Evolutionary conservation across 805 yeast genomes (phyloP).

Genomic region (Ogataea haglerorum): DNA sequence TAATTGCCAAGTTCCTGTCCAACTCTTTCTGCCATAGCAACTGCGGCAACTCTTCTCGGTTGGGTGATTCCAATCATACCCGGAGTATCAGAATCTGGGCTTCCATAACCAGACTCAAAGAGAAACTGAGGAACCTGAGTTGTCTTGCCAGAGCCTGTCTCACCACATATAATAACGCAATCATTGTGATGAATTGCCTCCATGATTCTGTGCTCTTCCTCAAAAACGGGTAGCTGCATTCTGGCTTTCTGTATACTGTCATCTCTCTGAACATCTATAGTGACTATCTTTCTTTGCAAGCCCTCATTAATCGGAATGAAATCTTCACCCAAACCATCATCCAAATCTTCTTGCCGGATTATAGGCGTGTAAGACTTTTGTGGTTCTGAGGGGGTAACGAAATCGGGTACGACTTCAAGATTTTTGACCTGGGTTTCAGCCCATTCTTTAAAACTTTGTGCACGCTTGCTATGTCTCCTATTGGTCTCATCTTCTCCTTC

Average conservation of each 20-base stretch:
- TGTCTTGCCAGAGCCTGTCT: slow-evolving; percentile 97
- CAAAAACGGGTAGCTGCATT: slow-evolving; percentile 77
- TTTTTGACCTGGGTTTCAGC: slow-evolving; percentile 70
- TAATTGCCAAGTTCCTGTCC: slow-evolving; percentile 72
- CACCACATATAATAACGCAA: slow-evolving; percentile 90
- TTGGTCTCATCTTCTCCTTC: slow-evolving; percentile 29
- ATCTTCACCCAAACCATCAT: slow-evolving; percentile 62
- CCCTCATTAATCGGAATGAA: slow-evolving; percentile 55
- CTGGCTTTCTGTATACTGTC: slow-evolving; percentile 65
- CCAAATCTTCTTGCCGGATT: slow-evolving; percentile 66
- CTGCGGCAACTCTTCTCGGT: slow-evolving; percentile 92
- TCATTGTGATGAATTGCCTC: slow-evolving; percentile 93
- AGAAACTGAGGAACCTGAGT: slow-evolving; percentile 97
- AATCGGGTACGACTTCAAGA: slow-evolving; percentile 56
- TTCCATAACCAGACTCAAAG: slow-evolving; percentile 89
- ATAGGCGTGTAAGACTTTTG: slow-evolving; percentile 50
- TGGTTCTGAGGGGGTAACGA: slow-evolving; percentile 49
- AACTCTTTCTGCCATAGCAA: slow-evolving; percentile 85
- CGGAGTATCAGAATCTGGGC: slow-evolving; percentile 55
- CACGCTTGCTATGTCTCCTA: slow-evolving; percentile 41
- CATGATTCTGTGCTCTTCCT: slow-evolving; percentile 90
- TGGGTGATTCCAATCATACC: slow-evolving; percentile 98
- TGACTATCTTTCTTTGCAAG: slow-evolving; percentile 57
- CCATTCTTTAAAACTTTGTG: slow-evolving; percentile 80
- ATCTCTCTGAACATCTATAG: slow-evolving; percentile 63